Percentiles rank a stretch among this genome's conserved stretches.
phyloP scores from a whole-genome alignment of 352 stramenopile species.

The Globisporangium nodosum region DNA sequence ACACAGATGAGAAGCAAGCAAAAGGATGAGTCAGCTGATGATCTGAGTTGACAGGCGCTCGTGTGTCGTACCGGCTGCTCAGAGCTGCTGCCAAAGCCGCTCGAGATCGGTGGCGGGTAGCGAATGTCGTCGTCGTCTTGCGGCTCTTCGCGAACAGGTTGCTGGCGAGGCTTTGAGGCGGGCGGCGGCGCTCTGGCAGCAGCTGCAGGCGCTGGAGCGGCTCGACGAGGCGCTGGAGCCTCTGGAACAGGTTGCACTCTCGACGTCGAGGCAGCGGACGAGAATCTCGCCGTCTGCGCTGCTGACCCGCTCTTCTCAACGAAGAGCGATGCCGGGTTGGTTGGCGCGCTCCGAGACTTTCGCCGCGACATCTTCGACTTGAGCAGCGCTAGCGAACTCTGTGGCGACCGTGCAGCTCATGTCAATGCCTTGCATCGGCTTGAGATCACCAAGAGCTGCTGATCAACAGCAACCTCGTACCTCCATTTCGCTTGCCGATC shows the following conservation, averaged over 20 bases:
- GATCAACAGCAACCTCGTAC: conserved; percentile 11
- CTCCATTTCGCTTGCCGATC: conserved; percentile 41
- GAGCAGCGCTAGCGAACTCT: conserved; percentile 70
- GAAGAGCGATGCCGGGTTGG: conserved; percentile 63
- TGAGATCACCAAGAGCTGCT: not conserved
- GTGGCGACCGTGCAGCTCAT: too few relatives aligned
- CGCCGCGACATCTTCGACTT: conserved; percentile 80
- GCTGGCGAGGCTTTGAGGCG: conserved; percentile 6
- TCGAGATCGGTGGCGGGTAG: conserved; percentile 36
- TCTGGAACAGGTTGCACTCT: conserved; percentile 12
- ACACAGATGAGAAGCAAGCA: not conserved
- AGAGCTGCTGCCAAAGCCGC: conserved; percentile 26
- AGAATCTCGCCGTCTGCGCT: conserved; percentile 18
- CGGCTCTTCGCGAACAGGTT: conserved; percentile 28
- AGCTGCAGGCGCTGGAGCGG: not conserved
- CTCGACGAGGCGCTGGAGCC: conserved; percentile 4
- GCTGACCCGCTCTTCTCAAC: conserved; percentile 38
- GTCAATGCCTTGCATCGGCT: not conserved
- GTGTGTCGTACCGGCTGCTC: conserved; percentile 23
- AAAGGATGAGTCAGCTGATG: not conserved
- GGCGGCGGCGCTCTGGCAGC: conserved; percentile 9
- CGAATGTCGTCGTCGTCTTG: conserved; percentile 12
- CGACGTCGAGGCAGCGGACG: conserved; percentile 3
- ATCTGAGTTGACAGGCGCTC: not conserved
- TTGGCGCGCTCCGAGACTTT: conserved; percentile 66